Base-by-base conservation (phyloP, 2,329 filamentous ascomycete species). In the Aspergillus sp. region DNA sequence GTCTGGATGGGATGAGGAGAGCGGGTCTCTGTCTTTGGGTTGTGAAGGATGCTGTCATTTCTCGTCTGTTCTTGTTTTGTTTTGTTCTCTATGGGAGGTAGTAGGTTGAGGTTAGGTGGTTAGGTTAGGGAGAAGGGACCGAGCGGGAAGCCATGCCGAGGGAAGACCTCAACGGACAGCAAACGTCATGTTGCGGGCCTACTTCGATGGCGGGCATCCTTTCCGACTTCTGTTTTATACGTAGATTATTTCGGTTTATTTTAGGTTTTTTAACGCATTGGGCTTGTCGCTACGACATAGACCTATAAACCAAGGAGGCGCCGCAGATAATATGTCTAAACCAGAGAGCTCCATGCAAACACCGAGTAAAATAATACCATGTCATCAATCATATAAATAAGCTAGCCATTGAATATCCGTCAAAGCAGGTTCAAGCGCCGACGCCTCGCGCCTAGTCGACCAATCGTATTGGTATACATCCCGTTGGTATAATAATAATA, bases 281-380 rank as follows among this genome's bases (percentile, higher is more conserved):
- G 15, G 34, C 15, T 36, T 36, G 9, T 36, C 7, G 34, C 34
- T 15, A 36, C 15, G 9, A 36, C 5, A 15, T 5, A 80, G 0
- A 77, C 82, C 0, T 79, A 43, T 78, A 73, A 48, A 82, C 78
- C 0, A 78, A 83, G 62, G 75, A 60, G 12, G 18, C 12, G 15
- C 15, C 15, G 42, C 20, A 20, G 20, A 9, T 34, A 9, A 34
- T 36, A 5, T 48, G 20, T 12, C n/a, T 36, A 36, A n/a, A 48
- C 5, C 17, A 30, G 15, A 34, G 44, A 47, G n/a, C 44, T 11
- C 30, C 11, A 26, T 15, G 13, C 3, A 18, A 26, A 13, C 15
- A 13, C 17, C 32, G 51, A 30, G 32, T 48, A 53, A 45, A 41
- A 24, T 22, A 32, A 22, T 51, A 41, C 34, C 34, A 42, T 34